phyloP scores from a whole-genome alignment of 2,329 filamentous ascomycete species.

The Fusarium mexicanum region DNA sequence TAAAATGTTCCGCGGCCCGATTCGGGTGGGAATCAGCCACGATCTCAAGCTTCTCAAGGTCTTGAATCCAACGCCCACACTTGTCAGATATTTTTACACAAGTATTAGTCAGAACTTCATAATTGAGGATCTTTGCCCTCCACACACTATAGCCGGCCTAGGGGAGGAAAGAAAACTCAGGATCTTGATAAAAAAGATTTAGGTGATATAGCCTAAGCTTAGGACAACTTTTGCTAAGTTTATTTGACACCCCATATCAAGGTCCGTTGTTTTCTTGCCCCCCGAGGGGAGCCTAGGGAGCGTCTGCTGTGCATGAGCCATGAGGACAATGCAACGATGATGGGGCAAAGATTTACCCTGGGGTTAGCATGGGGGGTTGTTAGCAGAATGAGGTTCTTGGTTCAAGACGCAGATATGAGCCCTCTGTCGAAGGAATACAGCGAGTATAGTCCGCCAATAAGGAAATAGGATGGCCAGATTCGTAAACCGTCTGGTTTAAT shows the following conservation, averaged over 20 bases:
- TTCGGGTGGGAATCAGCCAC: slow-evolving; percentile 26
- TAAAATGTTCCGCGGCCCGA: slow-evolving; percentile 39
- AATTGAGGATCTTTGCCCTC: slow-evolving; percentile 10
- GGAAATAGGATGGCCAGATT: not conserved
- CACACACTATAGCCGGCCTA: not conserved
- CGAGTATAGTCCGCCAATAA: slow-evolving; percentile 18
- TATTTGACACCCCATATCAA: too few species aligned
- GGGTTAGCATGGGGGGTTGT: slow-evolving; percentile 12
- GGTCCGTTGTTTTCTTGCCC: too few species aligned
- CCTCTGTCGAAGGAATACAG: not conserved
- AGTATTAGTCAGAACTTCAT: slow-evolving; percentile 21
- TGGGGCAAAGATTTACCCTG: slow-evolving; percentile 29
- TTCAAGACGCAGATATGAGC: slow-evolving; percentile 31
- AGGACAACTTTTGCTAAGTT: too few species aligned
- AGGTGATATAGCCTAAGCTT: too few species aligned
- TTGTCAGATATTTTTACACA: slow-evolving; percentile 11
- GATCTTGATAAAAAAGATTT: too few species aligned
- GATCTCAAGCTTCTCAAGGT: not conserved
- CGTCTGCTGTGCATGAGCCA: not conserved
- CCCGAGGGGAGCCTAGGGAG: not conserved
- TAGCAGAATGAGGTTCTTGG: not conserved
- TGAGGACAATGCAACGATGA: slow-evolving; percentile 6
- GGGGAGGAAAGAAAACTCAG: too few species aligned
- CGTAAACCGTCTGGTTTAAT: slow-evolving; percentile 12
- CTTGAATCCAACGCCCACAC: slow-evolving; percentile 5